These are phyloP conservation scores for Colletotrichum destructivum DNA, from an alignment of 2,329 filamentous ascomycete genomes.

Conservation along the genomic window DNA sequence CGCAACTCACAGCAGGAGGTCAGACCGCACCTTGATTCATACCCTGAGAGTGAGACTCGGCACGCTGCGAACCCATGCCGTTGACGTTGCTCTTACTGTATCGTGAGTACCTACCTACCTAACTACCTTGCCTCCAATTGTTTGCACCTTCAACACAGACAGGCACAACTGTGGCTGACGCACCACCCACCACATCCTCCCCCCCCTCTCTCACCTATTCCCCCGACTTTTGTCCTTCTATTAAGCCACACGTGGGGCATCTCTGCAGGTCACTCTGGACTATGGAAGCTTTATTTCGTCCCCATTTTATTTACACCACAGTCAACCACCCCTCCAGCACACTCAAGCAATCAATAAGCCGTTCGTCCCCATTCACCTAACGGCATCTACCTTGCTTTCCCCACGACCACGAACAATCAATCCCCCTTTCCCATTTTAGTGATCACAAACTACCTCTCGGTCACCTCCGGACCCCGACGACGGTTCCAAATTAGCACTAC, in stretches of 20 bases:
- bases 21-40: slow-evolving; percentile 1
- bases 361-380: slow-evolving; percentile 10
- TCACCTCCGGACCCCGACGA: slow-evolving; percentile 18
- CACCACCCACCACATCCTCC: background rate
- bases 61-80: background rate
- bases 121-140: too few species aligned
- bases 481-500: background rate
- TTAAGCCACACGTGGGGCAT: slow-evolving; percentile 25
- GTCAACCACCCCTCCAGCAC: slow-evolving; percentile 7
- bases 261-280: background rate
- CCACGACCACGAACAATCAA: slow-evolving; percentile 12
- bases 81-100: slow-evolving; percentile 14
- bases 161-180: slow-evolving; percentile 10
- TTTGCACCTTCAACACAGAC: background rate
- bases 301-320: slow-evolving; percentile 18
- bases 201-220: background rate
- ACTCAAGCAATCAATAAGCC: slow-evolving; percentile 16
- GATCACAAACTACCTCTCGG: background rate
- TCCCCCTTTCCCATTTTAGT: background rate
- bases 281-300: slow-evolving; percentile 12
- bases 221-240: slow-evolving; percentile 11
- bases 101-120: background rate
- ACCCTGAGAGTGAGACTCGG: background rate
- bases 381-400: slow-evolving; percentile 38
- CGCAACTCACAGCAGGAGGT: background rate